Conservation (phyloP, 1,284 basidiomycete genomes). For the Ustilago vetiveriae region DNA sequence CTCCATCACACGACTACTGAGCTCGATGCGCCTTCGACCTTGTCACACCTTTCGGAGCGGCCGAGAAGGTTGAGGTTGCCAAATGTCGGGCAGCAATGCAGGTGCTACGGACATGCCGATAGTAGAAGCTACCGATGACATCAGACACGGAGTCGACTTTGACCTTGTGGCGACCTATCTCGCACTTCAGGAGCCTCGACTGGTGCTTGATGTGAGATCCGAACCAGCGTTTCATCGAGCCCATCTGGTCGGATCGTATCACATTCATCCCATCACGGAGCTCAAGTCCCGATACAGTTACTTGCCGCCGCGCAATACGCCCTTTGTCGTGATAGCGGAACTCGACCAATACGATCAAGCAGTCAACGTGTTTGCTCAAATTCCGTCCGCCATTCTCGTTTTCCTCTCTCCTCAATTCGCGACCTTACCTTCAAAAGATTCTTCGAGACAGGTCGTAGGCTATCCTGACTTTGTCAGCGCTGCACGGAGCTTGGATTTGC, state of each 20-base stretch:
- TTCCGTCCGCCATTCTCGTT: constrained; percentile 12
- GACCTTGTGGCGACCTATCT: constrained; percentile 10
- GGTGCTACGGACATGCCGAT: not conserved
- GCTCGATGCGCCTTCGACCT: no score
- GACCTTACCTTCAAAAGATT: no score
- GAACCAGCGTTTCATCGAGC: constrained; percentile 23
- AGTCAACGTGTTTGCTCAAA: constrained; percentile 14
- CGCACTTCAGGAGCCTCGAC: constrained; percentile 16
- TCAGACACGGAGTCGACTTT: constrained; percentile 1
- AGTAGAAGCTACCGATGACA: not conserved
- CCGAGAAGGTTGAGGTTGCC: no score
- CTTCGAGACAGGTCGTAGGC: no score
- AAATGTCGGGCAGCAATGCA: constrained; percentile 9
- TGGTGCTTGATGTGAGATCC: constrained; percentile 35
- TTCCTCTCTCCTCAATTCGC: constrained; percentile 13
- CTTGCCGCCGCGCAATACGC: constrained; percentile 24
- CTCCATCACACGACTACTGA: constrained; percentile 3
- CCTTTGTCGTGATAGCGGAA: constrained; percentile 32
- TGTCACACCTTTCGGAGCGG: no score
- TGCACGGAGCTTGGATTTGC: constrained; percentile 2
- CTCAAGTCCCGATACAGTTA: constrained; percentile 47
- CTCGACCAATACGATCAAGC: constrained; percentile 9
- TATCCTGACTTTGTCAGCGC: constrained; percentile 17
- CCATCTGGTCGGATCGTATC: constrained; percentile 29
- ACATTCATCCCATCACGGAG: constrained; percentile 20